Percentiles rank a stretch among this genome's conserved stretches.
Evolutionary conservation across 305 asterid genomes (phyloP).

Genomic region (Solanum aculeatissimum): DNA sequence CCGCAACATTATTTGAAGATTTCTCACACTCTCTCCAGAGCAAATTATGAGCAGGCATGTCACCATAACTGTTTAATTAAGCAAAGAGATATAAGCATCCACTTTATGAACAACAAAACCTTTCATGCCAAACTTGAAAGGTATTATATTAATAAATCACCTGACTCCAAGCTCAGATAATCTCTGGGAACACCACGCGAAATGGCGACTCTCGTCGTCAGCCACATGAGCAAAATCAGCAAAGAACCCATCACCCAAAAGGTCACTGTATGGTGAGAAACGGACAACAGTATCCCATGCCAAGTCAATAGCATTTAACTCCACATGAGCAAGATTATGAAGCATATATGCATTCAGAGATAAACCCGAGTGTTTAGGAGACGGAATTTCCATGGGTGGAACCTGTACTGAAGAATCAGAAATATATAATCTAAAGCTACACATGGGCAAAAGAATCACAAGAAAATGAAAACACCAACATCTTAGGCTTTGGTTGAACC

Average conservation of each 20-base stretch:
- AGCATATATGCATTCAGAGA: constrained; percentile 94
- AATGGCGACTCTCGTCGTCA: constrained; percentile 95
- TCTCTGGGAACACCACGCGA: constrained; percentile 93
- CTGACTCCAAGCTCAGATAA: constrained; percentile 83
- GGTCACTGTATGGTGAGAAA: constrained; percentile 56
- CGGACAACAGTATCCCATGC: constrained; percentile 99
- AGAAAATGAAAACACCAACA: neutral
- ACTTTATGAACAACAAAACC: constrained; percentile 2
- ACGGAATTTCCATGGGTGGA: constrained; percentile 77
- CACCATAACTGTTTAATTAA: constrained; percentile 56
- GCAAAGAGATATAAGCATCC: constrained; percentile 7
- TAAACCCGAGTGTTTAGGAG: constrained; percentile 61
- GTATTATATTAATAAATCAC: constrained; percentile 30
- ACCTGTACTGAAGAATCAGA: constrained; percentile 38
- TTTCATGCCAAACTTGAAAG: neutral
- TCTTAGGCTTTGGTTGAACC: neutral
- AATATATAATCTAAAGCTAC: neutral
- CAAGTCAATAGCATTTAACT: constrained; percentile 95
- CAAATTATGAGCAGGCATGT: constrained; percentile 89
- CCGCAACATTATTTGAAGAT: constrained; percentile 71
- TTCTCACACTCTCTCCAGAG: constrained; percentile 95
- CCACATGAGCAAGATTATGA: constrained; percentile 95
- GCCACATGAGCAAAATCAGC: constrained; percentile 96
- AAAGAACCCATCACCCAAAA: constrained; percentile 83
- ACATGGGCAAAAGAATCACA: neutral